Percentiles rank a stretch among this genome's conserved stretches.
Conservation (phyloP, 179 eudicot genomes). For the Corrigiola litoralis region DNA sequence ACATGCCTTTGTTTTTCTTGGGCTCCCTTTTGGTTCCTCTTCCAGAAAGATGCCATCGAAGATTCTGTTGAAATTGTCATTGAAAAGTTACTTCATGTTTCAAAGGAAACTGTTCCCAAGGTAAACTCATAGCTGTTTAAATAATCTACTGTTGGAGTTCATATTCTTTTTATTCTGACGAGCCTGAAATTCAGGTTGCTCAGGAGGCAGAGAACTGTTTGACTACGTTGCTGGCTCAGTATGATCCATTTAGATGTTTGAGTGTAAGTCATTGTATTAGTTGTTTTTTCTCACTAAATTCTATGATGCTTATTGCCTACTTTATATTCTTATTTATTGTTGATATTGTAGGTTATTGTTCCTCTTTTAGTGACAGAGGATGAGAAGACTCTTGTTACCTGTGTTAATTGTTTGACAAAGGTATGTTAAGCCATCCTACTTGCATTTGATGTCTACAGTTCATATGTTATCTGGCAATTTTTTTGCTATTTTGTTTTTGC, state of each 20-base stretch:
- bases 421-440: constrained; percentile 27
- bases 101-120: constrained; percentile 61
- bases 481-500: not conserved
- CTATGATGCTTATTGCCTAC: not conserved
- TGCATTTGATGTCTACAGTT: not conserved
- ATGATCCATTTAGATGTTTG: constrained; percentile 83
- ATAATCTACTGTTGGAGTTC: not conserved
- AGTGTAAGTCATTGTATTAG: constrained; percentile 48
- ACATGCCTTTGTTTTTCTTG: not conserved
- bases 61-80: constrained; percentile 90
- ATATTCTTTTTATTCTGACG: not conserved
- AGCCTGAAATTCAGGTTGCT: constrained; percentile 52
- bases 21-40: not conserved
- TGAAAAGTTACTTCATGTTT: constrained; percentile 77
- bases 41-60: constrained; percentile 82
- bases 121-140: constrained; percentile 29
- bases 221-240: constrained; percentile 75
- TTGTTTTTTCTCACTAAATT: not conserved
- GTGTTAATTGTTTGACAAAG: constrained; percentile 92
- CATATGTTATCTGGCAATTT: not conserved
- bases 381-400: constrained; percentile 88
- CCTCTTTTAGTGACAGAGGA: constrained; percentile 89
- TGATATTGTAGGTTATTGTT: constrained; percentile 67
- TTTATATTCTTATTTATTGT: constrained; percentile 4
- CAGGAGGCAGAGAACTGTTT: constrained; percentile 86